phyloP scores from a whole-genome alignment of 306 rosid genomes.

The Rubus parviflorus region DNA sequence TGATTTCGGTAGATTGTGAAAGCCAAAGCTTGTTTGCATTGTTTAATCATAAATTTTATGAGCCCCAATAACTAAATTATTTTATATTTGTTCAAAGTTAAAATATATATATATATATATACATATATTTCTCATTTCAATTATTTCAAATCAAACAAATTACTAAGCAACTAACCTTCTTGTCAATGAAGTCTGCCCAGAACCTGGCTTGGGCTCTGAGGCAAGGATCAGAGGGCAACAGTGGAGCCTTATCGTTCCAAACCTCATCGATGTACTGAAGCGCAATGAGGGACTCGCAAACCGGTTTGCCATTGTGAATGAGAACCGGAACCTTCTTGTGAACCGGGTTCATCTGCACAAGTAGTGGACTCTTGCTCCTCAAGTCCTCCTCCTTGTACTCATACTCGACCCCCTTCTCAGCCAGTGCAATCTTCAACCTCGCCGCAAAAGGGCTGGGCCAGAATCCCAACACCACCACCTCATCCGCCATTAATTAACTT shows the following conservation, averaged over 20 bases:
- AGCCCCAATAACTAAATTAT: too few relatives aligned
- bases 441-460: slow-evolving; percentile 37
- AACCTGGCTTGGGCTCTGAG: slow-evolving; percentile 45
- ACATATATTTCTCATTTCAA: too few relatives aligned
- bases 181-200: slow-evolving; percentile 43
- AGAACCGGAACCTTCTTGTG: slow-evolving; percentile 58
- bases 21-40: too few relatives aligned
- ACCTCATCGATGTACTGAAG: slow-evolving; percentile 43
- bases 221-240: slow-evolving; percentile 39
- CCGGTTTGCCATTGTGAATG: slow-evolving; percentile 48
- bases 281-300: slow-evolving; percentile 40
- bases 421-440: slow-evolving; percentile 34
- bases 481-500: slow-evolving; percentile 24
- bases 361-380: slow-evolving; percentile 39
- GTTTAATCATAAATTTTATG: too few relatives aligned
- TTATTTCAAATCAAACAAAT: too few relatives aligned
- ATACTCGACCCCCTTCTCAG: slow-evolving; percentile 37
- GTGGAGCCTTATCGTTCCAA: slow-evolving; percentile 27
- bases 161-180: slow-evolving; percentile 21
- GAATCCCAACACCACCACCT: slow-evolving; percentile 23
- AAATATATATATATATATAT: too few relatives aligned
- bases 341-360: slow-evolving; percentile 52
- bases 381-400: slow-evolving; percentile 36
- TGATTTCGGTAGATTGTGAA: too few relatives aligned
- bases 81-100: too few relatives aligned